These are phyloP conservation scores for Ustanciosporium gigantosporum DNA, from an alignment of 1,284 basidiomycete genomes.

Conservation along the genomic window DNA sequence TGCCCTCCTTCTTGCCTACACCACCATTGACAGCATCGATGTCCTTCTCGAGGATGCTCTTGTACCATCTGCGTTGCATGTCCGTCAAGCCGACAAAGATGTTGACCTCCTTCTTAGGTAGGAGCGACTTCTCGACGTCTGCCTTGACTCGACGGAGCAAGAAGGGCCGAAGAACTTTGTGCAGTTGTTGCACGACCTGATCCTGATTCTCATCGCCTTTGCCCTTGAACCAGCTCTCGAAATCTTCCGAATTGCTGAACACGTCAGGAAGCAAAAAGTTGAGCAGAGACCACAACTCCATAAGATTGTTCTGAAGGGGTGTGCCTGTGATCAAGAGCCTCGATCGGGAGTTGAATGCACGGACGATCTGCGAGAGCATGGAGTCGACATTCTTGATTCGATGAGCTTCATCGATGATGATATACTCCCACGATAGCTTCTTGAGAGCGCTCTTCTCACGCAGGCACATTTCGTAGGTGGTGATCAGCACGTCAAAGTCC, in stretches of 20 bases:
- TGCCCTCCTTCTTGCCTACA: constrained; percentile 86
- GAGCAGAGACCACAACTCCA: constrained; percentile 92
- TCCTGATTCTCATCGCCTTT: constrained; percentile 67
- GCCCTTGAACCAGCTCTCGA: constrained; percentile 75
- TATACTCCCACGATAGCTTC: constrained; percentile 97
- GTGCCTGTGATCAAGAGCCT: constrained; percentile 95
- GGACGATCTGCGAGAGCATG: constrained; percentile 91
- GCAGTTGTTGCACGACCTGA: constrained; percentile 89
- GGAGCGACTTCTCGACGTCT: constrained; percentile 92
- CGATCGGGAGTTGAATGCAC: constrained; percentile 84
- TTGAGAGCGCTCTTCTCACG: constrained; percentile 89
- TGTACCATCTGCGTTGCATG: constrained; percentile 92
- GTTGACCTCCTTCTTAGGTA: constrained; percentile 99
- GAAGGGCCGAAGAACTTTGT: constrained; percentile 95
- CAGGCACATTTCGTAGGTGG: constrained; percentile 95
- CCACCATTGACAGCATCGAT: constrained; percentile 89
- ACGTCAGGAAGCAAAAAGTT: constrained; percentile 72
- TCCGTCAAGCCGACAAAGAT: constrained; percentile 97
- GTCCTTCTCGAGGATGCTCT: constrained; percentile 86
- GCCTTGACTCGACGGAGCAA: constrained; percentile 91
- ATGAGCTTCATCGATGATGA: constrained; percentile 97
- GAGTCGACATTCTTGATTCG: constrained; percentile 99
- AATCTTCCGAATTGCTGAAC: constrained; percentile 66
- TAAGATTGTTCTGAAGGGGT: constrained; percentile 94
- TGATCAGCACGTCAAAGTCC: constrained; percentile 92